phyloP scores from a whole-genome alignment of 2,329 filamentous ascomycete species.

The Dryadomyces quercus-mongolicae region DNA sequence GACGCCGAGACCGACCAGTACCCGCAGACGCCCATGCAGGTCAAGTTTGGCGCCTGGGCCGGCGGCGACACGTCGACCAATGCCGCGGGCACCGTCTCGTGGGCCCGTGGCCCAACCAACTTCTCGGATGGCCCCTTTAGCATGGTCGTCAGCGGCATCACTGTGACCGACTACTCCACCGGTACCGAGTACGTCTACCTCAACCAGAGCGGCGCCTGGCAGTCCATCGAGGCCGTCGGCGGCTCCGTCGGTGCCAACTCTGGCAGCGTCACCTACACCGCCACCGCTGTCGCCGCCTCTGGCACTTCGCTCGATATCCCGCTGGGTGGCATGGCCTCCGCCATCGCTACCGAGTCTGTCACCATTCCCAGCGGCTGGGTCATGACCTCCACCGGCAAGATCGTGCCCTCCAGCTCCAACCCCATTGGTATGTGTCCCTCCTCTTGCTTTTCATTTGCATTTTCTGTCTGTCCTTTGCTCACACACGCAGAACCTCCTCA shows the following conservation, averaged over 20 bases:
- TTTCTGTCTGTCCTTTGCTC: background rate
- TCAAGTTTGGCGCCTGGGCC: slow-evolving; percentile 87
- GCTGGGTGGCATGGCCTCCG: slow-evolving; percentile 52
- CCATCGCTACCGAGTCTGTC: slow-evolving; percentile 36
- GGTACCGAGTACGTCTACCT: slow-evolving; percentile 75
- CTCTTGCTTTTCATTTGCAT: background rate
- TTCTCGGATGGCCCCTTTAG: slow-evolving; percentile 73
- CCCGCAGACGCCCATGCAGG: slow-evolving; percentile 88
- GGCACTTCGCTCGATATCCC: slow-evolving; percentile 57
- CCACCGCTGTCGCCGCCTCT: slow-evolving; percentile 50
- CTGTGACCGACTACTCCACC: slow-evolving; percentile 84
- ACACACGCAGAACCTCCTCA: slow-evolving; percentile 23
- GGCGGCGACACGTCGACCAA: slow-evolving; percentile 72
- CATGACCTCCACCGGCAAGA: slow-evolving; percentile 67
- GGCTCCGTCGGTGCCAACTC: slow-evolving; percentile 63
- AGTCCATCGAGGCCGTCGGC: slow-evolving; percentile 69
- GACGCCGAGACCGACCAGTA: slow-evolving; percentile 65
- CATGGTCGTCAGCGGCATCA: slow-evolving; percentile 69
- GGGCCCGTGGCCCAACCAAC: slow-evolving; percentile 78
- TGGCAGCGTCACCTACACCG: slow-evolving; percentile 35
- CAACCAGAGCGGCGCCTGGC: slow-evolving; percentile 66
- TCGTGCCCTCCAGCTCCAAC: slow-evolving; percentile 59
- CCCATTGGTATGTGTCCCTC: slow-evolving; percentile 31
- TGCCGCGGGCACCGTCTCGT: slow-evolving; percentile 68
- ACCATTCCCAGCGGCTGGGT: slow-evolving; percentile 68